Base-by-base conservation (phyloP, 192 early-diverging fungal species). In the Dissophora globulifera region DNA sequence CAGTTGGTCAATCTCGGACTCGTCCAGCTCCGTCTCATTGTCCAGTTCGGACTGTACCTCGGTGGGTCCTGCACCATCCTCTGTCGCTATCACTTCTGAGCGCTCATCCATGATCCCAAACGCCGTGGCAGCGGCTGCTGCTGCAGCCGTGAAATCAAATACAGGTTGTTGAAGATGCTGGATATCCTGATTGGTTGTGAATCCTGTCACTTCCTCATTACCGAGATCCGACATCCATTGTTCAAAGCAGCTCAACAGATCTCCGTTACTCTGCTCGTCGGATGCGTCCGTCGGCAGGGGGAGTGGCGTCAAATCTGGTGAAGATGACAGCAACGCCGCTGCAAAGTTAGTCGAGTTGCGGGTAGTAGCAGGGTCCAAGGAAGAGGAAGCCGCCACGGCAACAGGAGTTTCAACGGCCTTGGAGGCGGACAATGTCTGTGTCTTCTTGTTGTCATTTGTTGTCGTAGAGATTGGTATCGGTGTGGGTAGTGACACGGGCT, bases 201-300 rank as follows among this genome's bases (percentile, higher is more conserved):
- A 40, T 0, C 26, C 43, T 3, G 23, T 26, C 4, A 50, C 13
- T 27, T 74, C 61, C 13, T 52, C 69, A 3, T 23, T 48, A 7
- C 61, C 61, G 16, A 63, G 54, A 58, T 74, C 71, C 1, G 71
- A 66, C 62, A 75, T 75, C 71, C 71, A 75, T 20, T 75, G 62
- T 17, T 75, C 71, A 54, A 75, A 75, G 45, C 62, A 75, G 11
- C 66, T 51, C 51, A 75, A 13, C 15, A 66, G 62, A 17, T 75
- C 71, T 23, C 47, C 60, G 43, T 47, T 71, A 25, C 35, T 32
- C 46, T 62, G 69, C 23, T 13, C 25, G 27, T 1, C 38, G 1
- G 48, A 25, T 7, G 19, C 19, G 3, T 43, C 53, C 35, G 6
- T 17, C 22, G 25, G 47, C 20, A 19, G 17, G n/a, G n/a, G n/a